Percentiles rank a stretch among this genome's conserved stretches.
These are phyloP conservation scores for Beauveria scarabaeidicola DNA, from an alignment of 2,329 filamentous ascomycete species.

Conservation along the genomic window DNA sequence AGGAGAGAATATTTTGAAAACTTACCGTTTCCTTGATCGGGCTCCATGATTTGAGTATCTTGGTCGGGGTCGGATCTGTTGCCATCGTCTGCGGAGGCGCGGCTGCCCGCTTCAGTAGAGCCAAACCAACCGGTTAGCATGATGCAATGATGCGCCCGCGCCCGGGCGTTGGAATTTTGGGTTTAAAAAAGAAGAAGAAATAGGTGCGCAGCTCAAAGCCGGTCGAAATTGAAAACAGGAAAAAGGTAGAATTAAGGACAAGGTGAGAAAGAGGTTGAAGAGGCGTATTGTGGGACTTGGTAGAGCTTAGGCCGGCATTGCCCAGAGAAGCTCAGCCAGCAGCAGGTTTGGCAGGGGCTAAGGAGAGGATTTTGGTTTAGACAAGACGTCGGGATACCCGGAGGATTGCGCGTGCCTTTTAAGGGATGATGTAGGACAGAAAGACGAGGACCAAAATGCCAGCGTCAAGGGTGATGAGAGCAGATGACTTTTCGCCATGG, in stretches of 20 bases:
- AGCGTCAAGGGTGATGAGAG: neutral
- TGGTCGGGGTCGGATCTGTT: conserved; percentile 42
- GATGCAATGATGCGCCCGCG: conserved; percentile 14
- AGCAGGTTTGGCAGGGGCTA: neutral
- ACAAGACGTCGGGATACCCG: neutral
- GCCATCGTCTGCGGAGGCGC: conserved; percentile 50
- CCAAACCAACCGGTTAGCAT: conserved; percentile 37
- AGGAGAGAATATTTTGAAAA: neutral
- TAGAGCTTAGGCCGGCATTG: neutral
- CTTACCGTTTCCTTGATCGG: conserved; percentile 90
- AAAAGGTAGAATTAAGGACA: neutral
- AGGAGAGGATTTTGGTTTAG: neutral
- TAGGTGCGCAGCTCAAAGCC: neutral
- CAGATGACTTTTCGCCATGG: neutral
- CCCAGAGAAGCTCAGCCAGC: neutral
- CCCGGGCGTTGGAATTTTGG: neutral
- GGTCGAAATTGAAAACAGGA: neutral
- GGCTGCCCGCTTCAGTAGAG: conserved; percentile 32
- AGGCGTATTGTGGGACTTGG: neutral
- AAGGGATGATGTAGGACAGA: neutral
- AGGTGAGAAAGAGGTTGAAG: conserved; percentile 7
- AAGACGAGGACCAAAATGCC: neutral
- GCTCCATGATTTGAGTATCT: conserved; percentile 76
- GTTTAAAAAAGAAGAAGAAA: neutral
- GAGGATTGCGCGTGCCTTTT: neutral